Percentiles rank a stretch among this genome's conserved stretches.
Evolutionary conservation across 768 basidiomycete genomes (phyloP).

Genomic region (Tricholoma sp.): DNA sequence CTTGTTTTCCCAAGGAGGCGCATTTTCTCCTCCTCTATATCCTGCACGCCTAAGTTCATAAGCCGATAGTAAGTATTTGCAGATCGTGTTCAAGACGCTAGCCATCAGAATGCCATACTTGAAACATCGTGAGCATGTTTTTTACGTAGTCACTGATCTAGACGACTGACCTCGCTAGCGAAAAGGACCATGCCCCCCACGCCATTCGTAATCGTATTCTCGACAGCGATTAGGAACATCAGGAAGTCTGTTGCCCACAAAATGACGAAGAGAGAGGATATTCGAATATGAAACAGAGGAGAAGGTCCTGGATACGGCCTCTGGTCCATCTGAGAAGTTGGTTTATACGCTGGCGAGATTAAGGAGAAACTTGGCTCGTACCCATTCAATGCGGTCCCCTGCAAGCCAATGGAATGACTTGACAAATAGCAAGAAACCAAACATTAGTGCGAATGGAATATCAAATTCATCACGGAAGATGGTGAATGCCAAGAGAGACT

Average conservation of each 20-base stretch:
- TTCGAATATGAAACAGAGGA: constrained; percentile 78
- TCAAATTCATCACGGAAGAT: constrained; percentile 97
- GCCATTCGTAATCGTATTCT: constrained; percentile 72
- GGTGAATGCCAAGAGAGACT: constrained; percentile 92
- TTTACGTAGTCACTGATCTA: not conserved
- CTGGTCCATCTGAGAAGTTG: constrained; percentile 89
- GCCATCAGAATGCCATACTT: constrained; percentile 90
- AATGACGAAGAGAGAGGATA: constrained; percentile 67
- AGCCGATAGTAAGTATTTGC: constrained; percentile 78
- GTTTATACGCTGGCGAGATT: constrained; percentile 7
- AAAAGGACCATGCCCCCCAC: constrained; percentile 93
- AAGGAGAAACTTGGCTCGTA: constrained; percentile 25
- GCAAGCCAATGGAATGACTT: constrained; percentile 99
- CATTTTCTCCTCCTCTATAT: constrained; percentile 73
- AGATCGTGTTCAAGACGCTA: constrained; percentile 67
- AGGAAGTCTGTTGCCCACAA: constrained; percentile 70
- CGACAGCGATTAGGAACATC: constrained; percentile 76
- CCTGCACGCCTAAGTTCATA: constrained; percentile 80
- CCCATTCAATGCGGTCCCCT: constrained; percentile 94
- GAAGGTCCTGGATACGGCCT: constrained; percentile 82
- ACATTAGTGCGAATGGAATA: constrained; percentile 88
- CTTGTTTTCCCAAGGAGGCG: constrained; percentile 95
- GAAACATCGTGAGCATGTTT: constrained; percentile 4
- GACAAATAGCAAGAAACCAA: constrained; percentile 88
- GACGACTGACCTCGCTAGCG: constrained; percentile 72